Percentiles rank a stretch among this genome's conserved stretches.
Evolutionary conservation across 352 stramenopile species (phyloP).

Genomic region (Pythium phragmitis): DNA sequence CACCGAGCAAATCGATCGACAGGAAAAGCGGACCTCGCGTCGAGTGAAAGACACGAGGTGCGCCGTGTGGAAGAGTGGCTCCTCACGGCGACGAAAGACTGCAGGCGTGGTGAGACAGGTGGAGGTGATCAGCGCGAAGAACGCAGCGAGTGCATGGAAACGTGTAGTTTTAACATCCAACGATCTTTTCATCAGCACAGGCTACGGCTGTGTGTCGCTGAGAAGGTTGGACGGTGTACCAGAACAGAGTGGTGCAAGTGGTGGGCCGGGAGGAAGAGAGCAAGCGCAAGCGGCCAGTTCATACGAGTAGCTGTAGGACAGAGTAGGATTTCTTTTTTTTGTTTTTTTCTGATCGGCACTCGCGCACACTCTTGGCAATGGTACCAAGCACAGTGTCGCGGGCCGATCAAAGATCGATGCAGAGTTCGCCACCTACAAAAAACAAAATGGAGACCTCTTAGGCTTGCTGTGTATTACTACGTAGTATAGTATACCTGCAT

Average conservation of each 20-base stretch:
- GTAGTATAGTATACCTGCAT: no score
- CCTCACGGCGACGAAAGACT: slow-evolving; percentile 4
- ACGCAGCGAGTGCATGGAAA: slow-evolving; percentile 15
- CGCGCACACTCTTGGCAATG: slow-evolving; percentile 21
- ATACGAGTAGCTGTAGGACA: slow-evolving; percentile 23
- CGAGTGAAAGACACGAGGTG: neutral
- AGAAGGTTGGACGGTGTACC: slow-evolving; percentile 5
- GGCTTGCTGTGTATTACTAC: no score
- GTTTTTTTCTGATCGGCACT: slow-evolving; percentile 8
- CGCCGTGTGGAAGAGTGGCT: neutral
- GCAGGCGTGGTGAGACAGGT: slow-evolving; percentile 2
- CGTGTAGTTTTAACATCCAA: slow-evolving; percentile 9
- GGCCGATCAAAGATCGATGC: slow-evolving; percentile 3
- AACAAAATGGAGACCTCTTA: neutral
- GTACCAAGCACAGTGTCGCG: slow-evolving; percentile 17
- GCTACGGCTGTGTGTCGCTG: neutral
- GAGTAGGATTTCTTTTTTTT: slow-evolving; percentile 22
- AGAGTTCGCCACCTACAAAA: neutral
- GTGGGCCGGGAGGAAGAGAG: neutral
- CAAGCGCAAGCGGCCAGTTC: neutral
- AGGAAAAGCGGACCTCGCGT: neutral
- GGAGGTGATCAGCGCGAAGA: slow-evolving; percentile 5
- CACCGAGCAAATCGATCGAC: neutral
- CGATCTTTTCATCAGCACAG: neutral
- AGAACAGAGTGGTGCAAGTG: slow-evolving; percentile 18